Conservation (phyloP, 2,329 filamentous ascomycete genomes). For the Zymoseptoria brevis region DNA sequence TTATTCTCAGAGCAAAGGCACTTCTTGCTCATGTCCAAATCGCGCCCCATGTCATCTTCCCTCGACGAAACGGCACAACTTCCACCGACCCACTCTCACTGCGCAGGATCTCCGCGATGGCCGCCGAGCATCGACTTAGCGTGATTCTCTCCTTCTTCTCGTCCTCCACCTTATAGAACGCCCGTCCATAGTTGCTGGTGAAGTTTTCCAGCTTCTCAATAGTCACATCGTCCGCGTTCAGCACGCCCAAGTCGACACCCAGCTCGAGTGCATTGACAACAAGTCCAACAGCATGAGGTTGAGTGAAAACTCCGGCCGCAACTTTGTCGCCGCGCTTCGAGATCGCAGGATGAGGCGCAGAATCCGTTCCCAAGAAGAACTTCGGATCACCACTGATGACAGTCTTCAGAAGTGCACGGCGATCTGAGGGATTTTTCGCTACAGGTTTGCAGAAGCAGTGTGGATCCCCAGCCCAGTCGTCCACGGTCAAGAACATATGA, state of each 20-base stretch:
- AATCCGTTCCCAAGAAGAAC: constrained; percentile 70
- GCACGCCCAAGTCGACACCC: constrained; percentile 48
- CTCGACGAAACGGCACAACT: constrained; percentile 58
- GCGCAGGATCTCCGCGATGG: constrained; percentile 47
- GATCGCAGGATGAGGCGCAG: constrained; percentile 58
- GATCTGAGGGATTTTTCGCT: constrained; percentile 57
- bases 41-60: constrained; percentile 52
- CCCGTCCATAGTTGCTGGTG: constrained; percentile 48
- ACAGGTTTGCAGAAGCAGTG: constrained; percentile 74
- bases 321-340: constrained; percentile 53
- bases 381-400: constrained; percentile 52
- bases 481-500: constrained; percentile 71
- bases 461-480: constrained; percentile 61
- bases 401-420: constrained; percentile 62
- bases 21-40: constrained; percentile 33
- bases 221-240: constrained; percentile 48
- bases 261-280: constrained; percentile 59
- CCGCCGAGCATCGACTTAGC: constrained; percentile 48
- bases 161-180: constrained; percentile 48
- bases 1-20: background rate
- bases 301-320: constrained; percentile 71
- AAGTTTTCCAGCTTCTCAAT: constrained; percentile 50
- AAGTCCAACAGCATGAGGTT: constrained; percentile 59
- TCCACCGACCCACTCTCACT: constrained; percentile 47
- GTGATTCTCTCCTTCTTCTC: constrained; percentile 46